These are phyloP conservation scores for Chrysoporthe cubensis DNA, from an alignment of 2,329 filamentous ascomycete genomes.

Conservation along the genomic window DNA sequence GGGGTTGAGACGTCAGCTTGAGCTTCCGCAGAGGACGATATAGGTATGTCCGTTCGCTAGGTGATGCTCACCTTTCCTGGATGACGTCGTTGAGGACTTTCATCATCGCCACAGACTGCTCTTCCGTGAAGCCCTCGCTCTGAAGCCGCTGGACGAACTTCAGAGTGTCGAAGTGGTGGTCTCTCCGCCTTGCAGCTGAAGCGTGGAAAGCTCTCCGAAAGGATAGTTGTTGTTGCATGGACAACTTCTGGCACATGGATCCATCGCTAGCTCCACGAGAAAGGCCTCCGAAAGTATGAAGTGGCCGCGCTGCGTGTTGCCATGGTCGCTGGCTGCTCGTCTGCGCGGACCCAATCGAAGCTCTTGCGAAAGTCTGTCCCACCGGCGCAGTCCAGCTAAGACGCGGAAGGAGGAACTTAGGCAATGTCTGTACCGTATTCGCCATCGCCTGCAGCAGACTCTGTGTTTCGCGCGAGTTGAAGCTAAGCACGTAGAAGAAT, in stretches of 20 bases:
- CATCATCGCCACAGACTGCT: constrained; percentile 98
- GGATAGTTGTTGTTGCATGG: constrained; percentile 36
- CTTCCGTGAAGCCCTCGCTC: constrained; percentile 91
- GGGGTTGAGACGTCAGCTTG: constrained; percentile 5
- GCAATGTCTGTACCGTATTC: constrained; percentile 47
- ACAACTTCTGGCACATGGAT: constrained; percentile 19
- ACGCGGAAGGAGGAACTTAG: constrained; percentile 58
- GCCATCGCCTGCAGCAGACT: constrained; percentile 33
- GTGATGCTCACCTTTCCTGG: constrained; percentile 72
- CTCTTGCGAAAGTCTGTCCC: constrained; percentile 36
- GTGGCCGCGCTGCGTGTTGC: constrained; percentile 33
- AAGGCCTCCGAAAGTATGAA: constrained; percentile 30
- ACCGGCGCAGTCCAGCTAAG: constrained; percentile 54
- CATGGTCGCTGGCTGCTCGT: constrained; percentile 23
- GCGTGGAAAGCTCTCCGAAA: constrained; percentile 66
- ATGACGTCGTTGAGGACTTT: constrained; percentile 95
- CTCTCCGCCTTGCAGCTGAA: constrained; percentile 63
- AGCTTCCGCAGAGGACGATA: neutral
- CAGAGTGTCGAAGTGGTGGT: constrained; percentile 97
- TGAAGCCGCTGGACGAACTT: constrained; percentile 93
- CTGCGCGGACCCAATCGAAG: constrained; percentile 32
- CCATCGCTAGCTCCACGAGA: neutral
- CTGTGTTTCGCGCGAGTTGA: too few relatives aligned
- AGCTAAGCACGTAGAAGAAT: neutral
- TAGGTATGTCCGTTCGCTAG: neutral